Evolutionary conservation across 108 stramenopile species (phyloP).

Genomic region (Pseudonitzschia delicatissima): DNA sequence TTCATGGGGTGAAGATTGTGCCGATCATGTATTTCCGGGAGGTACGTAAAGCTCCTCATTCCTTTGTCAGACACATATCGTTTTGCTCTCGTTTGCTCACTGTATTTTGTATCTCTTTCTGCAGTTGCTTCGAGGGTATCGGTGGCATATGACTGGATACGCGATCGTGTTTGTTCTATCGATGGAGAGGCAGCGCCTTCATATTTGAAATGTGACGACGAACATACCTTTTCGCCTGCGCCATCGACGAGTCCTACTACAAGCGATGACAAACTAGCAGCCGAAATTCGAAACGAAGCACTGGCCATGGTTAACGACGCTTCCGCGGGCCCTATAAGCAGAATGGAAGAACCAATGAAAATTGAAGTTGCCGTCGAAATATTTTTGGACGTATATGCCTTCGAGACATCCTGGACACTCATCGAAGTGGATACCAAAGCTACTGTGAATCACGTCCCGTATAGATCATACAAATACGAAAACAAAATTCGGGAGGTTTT

Average conservation of each 20-base stretch:
- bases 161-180: conserved; percentile 33
- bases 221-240: conserved; percentile 15
- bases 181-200: conserved; percentile 5
- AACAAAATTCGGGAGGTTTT: conserved; percentile 7
- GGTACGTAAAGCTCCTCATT: too few relatives aligned
- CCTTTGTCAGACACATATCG: too few relatives aligned
- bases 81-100: too few relatives aligned
- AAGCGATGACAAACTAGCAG: neutral
- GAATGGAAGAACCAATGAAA: too few relatives aligned
- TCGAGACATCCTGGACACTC: conserved; percentile 11
- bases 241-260: conserved; percentile 6
- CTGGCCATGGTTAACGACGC: neutral
- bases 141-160: conserved; percentile 47
- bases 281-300: neutral
- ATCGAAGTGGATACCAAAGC: conserved; percentile 1
- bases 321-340: neutral
- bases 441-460: neutral
- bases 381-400: conserved; percentile 12
- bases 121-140: conserved; percentile 38
- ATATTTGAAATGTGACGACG: neutral
- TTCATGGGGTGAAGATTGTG: conserved; percentile 57
- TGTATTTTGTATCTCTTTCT: too few relatives aligned
- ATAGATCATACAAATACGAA: conserved; percentile 3
- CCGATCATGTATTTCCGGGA: conserved; percentile 47
- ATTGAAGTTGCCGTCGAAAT: conserved; percentile 6